phyloP scores from a whole-genome alignment of 768 basidiomycete species.

The Pleurotus citrinopileatus region DNA sequence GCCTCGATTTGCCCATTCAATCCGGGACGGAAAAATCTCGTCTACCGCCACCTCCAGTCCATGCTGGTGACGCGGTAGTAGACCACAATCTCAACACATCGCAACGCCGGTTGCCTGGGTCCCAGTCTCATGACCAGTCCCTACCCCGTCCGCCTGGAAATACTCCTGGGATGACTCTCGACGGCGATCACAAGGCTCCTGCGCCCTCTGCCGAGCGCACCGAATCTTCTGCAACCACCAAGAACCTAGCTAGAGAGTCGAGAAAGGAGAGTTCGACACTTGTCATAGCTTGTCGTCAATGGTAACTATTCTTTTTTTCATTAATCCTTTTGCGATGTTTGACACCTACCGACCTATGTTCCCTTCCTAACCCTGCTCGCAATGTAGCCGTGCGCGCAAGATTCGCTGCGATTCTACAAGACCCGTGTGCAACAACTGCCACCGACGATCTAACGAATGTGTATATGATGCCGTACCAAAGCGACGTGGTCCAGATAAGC shows the following conservation, averaged over 20 bases:
- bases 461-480: slow-evolving; percentile 80
- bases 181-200: slow-evolving; percentile 25
- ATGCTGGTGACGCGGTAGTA: slow-evolving; percentile 27
- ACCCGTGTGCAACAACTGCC: slow-evolving; percentile 80
- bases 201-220: slow-evolving; percentile 30
- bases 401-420: slow-evolving; percentile 84
- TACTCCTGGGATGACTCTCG: slow-evolving; percentile 26
- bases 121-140: slow-evolving; percentile 42
- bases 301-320: slow-evolving; percentile 49
- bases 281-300: slow-evolving; percentile 84
- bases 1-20: slow-evolving; percentile 40
- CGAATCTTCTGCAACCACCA: slow-evolving; percentile 29
- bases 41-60: slow-evolving; percentile 32
- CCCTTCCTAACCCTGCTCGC: slow-evolving; percentile 27
- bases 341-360: slow-evolving; percentile 27
- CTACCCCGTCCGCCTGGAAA: slow-evolving; percentile 33
- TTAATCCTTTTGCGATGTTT: slow-evolving; percentile 34
- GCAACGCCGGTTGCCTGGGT: slow-evolving; percentile 44
- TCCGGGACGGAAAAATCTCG: slow-evolving; percentile 35
- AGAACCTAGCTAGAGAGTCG: slow-evolving; percentile 32
- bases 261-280: slow-evolving; percentile 62
- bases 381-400: slow-evolving; percentile 73
- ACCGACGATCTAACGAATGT: slow-evolving; percentile 73
- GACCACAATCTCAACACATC: slow-evolving; percentile 38
- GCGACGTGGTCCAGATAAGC: slow-evolving; percentile 83